Percentiles rank a stretch among this genome's conserved stretches.
Conservation (phyloP, 1,139 yeast genomes). For the Casaregolazyma suthepensis region DNA sequence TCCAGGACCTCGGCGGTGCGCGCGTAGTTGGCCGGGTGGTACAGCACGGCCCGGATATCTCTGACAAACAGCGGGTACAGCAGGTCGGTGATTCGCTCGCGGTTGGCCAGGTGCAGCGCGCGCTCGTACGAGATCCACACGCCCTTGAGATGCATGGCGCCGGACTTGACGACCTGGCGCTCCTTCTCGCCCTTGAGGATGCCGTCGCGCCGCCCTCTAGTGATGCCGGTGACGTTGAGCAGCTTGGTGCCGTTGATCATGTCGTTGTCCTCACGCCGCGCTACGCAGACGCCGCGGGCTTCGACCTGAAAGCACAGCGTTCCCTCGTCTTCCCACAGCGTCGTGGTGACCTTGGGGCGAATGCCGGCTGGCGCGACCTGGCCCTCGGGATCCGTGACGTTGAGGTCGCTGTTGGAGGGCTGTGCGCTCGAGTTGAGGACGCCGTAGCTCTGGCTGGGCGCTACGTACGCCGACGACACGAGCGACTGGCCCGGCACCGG, state of each 20-base stretch:
- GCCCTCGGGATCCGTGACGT: conserved; percentile 44
- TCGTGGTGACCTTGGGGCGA: conserved; percentile 84
- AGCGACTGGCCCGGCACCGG: background rate
- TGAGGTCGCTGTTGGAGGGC: conserved; percentile 7
- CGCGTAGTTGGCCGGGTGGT: conserved; percentile 33
- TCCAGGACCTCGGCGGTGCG: conserved; percentile 31
- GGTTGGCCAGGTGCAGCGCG: conserved; percentile 84
- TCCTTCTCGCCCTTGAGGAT: conserved; percentile 82
- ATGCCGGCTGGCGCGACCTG: conserved; percentile 56
- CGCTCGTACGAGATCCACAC: conserved; percentile 98
- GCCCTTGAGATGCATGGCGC: conserved; percentile 95
- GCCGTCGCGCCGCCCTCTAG: conserved; percentile 94
- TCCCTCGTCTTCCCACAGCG: conserved; percentile 96
- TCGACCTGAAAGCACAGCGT: conserved; percentile 94
- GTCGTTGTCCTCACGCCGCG: conserved; percentile 84
- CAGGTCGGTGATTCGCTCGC: conserved; percentile 79
- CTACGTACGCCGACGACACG: background rate
- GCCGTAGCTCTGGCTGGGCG: background rate
- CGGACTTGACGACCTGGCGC: conserved; percentile 90
- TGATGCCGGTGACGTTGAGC: conserved; percentile 88
- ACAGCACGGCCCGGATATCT: conserved; percentile 67
- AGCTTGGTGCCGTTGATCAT: conserved; percentile 95
- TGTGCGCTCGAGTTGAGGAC: background rate
- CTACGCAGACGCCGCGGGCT: conserved; percentile 85
- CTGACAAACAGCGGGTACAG: conserved; percentile 84